Conservation (phyloP, 2,329 filamentous ascomycete genomes). For the Diaporthe humulicola region DNA sequence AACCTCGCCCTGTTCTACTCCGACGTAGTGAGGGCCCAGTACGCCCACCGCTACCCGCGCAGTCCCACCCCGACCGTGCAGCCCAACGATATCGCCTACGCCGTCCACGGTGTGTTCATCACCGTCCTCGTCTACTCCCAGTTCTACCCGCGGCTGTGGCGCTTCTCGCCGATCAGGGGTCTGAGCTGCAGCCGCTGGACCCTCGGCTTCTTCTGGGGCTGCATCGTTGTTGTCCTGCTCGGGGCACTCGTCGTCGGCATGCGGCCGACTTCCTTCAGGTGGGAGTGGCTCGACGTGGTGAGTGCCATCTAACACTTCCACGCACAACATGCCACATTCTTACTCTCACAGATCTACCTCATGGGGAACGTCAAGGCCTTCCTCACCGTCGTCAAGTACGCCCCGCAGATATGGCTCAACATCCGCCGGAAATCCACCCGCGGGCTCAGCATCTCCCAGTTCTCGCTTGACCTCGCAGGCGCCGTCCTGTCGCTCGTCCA, state of each 20-base stretch:
- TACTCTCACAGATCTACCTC: conserved; percentile 34
- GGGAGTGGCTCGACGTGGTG: conserved; percentile 35
- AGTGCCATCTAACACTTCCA: not conserved
- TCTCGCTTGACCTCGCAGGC: conserved; percentile 19
- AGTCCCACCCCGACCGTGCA: conserved; percentile 28
- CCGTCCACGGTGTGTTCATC: conserved; percentile 30
- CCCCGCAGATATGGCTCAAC: conserved; percentile 36
- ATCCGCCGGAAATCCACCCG: conserved; percentile 32
- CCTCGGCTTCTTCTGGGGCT: conserved; percentile 30
- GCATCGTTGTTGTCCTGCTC: conserved; percentile 12
- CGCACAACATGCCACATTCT: conserved; percentile 7
- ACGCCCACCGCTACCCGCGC: conserved; percentile 26
- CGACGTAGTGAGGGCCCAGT: conserved; percentile 25
- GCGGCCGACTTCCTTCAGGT: not conserved
- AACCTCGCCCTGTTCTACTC: conserved; percentile 17
- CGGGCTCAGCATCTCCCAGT: conserved; percentile 32
- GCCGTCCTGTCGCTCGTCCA: conserved; percentile 28
- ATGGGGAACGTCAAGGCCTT: conserved; percentile 35
- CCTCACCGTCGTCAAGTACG: conserved; percentile 38
- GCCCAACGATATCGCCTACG: conserved; percentile 36
- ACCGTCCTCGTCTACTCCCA: conserved; percentile 35
- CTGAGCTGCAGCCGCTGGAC: conserved; percentile 25
- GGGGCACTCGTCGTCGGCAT: conserved; percentile 13
- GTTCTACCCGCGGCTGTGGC: conserved; percentile 33
- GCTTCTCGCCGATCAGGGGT: not conserved